Conservation (phyloP, 768 basidiomycete genomes). For the Trichaptum fuscoviolaceum region DNA sequence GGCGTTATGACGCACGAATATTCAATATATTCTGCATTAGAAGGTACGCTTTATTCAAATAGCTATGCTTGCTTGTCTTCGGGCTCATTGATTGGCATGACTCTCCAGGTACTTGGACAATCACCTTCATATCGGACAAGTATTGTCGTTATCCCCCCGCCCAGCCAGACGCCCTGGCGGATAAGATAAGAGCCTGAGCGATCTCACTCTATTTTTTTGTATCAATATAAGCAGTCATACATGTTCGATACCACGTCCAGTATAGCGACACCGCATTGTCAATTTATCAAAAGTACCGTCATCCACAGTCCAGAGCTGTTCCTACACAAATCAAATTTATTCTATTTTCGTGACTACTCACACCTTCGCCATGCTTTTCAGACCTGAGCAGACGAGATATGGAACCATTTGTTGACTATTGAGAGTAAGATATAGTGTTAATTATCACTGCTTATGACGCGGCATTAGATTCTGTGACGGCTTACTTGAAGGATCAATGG, state of each 20-base stretch:
- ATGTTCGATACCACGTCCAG: neutral
- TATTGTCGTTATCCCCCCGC: constrained; percentile 85
- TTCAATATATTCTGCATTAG: constrained; percentile 86
- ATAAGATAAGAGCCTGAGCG: constrained; percentile 27
- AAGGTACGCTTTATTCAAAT: constrained; percentile 61
- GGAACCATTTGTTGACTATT: constrained; percentile 88
- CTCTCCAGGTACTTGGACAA: constrained; percentile 76
- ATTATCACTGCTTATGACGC: neutral
- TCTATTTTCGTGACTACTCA: neutral
- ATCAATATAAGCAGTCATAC: neutral
- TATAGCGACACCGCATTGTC: neutral
- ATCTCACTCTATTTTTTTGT: neutral
- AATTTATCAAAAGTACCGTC: neutral
- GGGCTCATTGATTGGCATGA: constrained; percentile 7
- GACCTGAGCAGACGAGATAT: constrained; percentile 85
- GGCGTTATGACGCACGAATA: constrained; percentile 71
- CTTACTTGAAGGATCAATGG: constrained; percentile 87
- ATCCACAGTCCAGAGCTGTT: neutral
- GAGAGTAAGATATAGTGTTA: neutral
- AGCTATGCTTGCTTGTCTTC: constrained; percentile 3
- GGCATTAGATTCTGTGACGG: constrained; percentile 8
- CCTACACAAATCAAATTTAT: neutral
- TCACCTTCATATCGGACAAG: constrained; percentile 85
- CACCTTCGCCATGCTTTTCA: constrained; percentile 21
- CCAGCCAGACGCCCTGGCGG: constrained; percentile 43